phyloP scores from a whole-genome alignment of 2,329 filamentous ascomycete species.

The Orbilia brochopaga region DNA sequence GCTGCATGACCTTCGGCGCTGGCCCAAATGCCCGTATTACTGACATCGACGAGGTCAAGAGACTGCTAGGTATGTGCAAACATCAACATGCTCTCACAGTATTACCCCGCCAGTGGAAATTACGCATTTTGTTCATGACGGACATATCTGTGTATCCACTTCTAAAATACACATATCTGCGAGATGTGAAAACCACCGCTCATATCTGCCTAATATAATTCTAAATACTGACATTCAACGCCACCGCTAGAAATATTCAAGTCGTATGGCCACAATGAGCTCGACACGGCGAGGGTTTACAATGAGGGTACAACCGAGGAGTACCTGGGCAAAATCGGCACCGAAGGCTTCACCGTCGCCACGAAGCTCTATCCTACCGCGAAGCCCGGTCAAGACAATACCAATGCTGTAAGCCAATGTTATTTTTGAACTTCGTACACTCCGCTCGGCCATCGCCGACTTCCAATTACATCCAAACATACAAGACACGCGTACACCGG shows the following conservation, averaged over 20 bases:
- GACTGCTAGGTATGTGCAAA: constrained; percentile 27
- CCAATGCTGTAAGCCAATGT: constrained; percentile 16
- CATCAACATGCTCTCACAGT: no score
- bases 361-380: constrained; percentile 40
- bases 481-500: background rate
- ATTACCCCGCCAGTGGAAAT: background rate
- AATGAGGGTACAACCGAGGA: constrained; percentile 36
- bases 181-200: background rate
- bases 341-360: constrained; percentile 25
- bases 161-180: no score
- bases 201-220: background rate
- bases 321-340: constrained; percentile 46
- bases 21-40: constrained; percentile 39
- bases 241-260: constrained; percentile 36
- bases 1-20: constrained; percentile 46
- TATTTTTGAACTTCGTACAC: background rate
- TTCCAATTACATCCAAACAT: background rate
- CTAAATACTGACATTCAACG: background rate
- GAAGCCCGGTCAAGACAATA: constrained; percentile 19
- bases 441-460: background rate
- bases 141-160: no score
- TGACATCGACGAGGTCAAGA: constrained; percentile 27
- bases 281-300: constrained; percentile 49
- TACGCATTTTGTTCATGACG: no score
- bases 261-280: constrained; percentile 43